Percentiles rank a stretch among this genome's conserved stretches.
Conservation (phyloP, 495 filamentous ascomycete species). For the Sordaria brevicollis region DNA sequence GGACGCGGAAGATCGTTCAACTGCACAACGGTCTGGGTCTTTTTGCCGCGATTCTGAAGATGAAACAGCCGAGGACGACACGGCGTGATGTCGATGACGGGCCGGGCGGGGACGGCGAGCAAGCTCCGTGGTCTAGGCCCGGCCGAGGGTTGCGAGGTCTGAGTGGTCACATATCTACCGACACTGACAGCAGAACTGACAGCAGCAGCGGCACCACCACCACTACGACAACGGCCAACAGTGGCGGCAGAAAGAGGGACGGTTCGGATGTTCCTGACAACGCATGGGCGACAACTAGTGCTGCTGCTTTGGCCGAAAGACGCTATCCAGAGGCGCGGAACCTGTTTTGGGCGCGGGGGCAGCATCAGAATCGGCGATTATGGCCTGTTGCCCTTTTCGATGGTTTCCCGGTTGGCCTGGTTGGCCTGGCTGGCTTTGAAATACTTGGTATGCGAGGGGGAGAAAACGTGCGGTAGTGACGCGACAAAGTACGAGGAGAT, state of each 20-base stretch:
- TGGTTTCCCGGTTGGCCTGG: neutral
- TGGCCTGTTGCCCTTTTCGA: neutral
- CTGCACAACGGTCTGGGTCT: conserved; percentile 43
- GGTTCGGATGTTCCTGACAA: neutral
- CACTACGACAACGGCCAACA: conserved; percentile 8
- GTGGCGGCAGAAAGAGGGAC: conserved; percentile 19
- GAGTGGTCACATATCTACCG: neutral
- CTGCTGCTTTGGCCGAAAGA: conserved; percentile 6
- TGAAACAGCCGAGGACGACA: neutral
- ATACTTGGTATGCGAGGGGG: neutral
- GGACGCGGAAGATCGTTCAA: conserved; percentile 49
- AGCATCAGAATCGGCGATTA: conserved; percentile 20
- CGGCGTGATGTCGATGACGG: neutral
- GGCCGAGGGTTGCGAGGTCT: conserved; percentile 1
- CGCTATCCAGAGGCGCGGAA: conserved; percentile 16
- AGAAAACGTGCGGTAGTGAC: neutral
- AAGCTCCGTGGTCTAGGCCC: conserved; percentile 1
- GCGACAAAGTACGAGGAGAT: neutral
- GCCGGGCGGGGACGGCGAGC: neutral
- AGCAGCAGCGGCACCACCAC: conserved; percentile 13
- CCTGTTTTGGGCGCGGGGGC: conserved; percentile 12
- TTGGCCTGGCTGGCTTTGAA: too few species aligned
- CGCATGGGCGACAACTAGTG: neutral
- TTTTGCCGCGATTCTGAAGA: conserved; percentile 23
- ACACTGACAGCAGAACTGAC: neutral